A percentile compares a stretch with the other conserved stretches of the same genome.
phyloP scores from a whole-genome alignment of 2,329 filamentous ascomycete genomes.

The Thermoascus crustaceus region DNA sequence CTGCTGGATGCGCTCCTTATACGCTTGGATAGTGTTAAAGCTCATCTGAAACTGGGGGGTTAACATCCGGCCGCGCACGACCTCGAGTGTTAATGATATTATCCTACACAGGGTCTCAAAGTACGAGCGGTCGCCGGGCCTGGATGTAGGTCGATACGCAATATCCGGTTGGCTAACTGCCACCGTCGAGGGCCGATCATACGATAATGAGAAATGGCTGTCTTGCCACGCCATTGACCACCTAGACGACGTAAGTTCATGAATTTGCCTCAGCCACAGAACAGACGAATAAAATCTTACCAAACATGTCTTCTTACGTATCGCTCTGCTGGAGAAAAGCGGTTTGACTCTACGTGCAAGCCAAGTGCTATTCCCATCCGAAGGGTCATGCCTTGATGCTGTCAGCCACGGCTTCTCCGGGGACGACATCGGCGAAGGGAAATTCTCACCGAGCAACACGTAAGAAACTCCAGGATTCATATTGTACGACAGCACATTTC shows the following conservation, averaged over 20 bases:
- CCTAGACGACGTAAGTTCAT: slow-evolving; percentile 21
- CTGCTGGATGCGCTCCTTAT: slow-evolving; percentile 48
- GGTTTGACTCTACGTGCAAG: slow-evolving; percentile 50
- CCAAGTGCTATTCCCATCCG: slow-evolving; percentile 54
- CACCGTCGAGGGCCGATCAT: slow-evolving; percentile 50
- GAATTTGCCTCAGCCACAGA: too few species aligned
- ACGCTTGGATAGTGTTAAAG: slow-evolving; percentile 47
- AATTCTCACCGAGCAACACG: slow-evolving; percentile 44
- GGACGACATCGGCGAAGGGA: neutral
- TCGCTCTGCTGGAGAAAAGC: slow-evolving; percentile 42
- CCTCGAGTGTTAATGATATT: slow-evolving; percentile 46
- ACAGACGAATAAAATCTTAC: too few species aligned
- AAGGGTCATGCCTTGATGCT: slow-evolving; percentile 44
- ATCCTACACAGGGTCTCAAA: slow-evolving; percentile 53
- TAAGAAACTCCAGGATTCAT: slow-evolving; percentile 59
- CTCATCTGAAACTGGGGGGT: slow-evolving; percentile 47
- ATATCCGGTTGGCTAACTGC: slow-evolving; percentile 47
- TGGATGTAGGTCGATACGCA: slow-evolving; percentile 40
- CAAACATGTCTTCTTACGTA: slow-evolving; percentile 38
- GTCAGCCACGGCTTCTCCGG: slow-evolving; percentile 4
- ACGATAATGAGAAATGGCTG: slow-evolving; percentile 55
- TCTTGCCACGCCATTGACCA: slow-evolving; percentile 60
- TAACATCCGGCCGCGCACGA: slow-evolving; percentile 50
- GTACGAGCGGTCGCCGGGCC: slow-evolving; percentile 45
- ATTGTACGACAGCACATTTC: slow-evolving; percentile 54